Evolutionary conservation across 2,329 filamentous ascomycete genomes (phyloP).

Genomic region (Oidium heveae): DNA sequence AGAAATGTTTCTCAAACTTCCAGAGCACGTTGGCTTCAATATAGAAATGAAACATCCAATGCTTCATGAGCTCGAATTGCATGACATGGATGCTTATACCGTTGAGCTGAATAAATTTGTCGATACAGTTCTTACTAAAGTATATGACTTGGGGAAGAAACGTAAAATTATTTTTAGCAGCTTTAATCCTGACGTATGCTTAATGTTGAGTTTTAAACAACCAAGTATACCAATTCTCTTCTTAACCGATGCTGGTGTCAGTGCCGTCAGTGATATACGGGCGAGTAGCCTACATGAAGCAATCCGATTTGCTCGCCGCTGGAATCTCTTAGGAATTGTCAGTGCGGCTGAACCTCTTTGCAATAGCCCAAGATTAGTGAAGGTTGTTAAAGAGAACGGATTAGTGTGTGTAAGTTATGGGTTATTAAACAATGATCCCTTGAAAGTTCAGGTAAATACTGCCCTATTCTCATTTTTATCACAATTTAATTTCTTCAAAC

Average conservation of each 20-base stretch:
- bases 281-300: slow-evolving; percentile 86
- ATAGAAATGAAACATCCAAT: slow-evolving; percentile 99
- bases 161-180: slow-evolving; percentile 94
- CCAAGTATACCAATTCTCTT: slow-evolving; percentile 90
- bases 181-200: slow-evolving; percentile 92
- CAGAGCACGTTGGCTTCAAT: slow-evolving; percentile 73
- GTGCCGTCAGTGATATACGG: slow-evolving; percentile 61
- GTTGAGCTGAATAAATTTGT: slow-evolving; percentile 93
- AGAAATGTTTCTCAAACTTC: slow-evolving; percentile 70
- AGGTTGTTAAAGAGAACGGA: slow-evolving; percentile 81
- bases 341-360: slow-evolving; percentile 72
- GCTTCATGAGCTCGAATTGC: slow-evolving; percentile 82
- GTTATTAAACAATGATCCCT: slow-evolving; percentile 64
- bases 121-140: slow-evolving; percentile 71
- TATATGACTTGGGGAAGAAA: slow-evolving; percentile 60
- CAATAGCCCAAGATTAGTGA: slow-evolving; percentile 66
- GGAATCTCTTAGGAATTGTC: slow-evolving; percentile 86
- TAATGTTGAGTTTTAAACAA: slow-evolving; percentile 88
- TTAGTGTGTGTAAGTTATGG: slow-evolving; percentile 91
- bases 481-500: not conserved
- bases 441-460: slow-evolving; percentile 55
- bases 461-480: not conserved
- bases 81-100: slow-evolving; percentile 90
- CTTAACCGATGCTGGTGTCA: slow-evolving; percentile 69
- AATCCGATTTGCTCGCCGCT: slow-evolving; percentile 76